Evolutionary conservation across 148 eudicot genomes (phyloP).

Genomic region (Nyssa sinensis): DNA sequence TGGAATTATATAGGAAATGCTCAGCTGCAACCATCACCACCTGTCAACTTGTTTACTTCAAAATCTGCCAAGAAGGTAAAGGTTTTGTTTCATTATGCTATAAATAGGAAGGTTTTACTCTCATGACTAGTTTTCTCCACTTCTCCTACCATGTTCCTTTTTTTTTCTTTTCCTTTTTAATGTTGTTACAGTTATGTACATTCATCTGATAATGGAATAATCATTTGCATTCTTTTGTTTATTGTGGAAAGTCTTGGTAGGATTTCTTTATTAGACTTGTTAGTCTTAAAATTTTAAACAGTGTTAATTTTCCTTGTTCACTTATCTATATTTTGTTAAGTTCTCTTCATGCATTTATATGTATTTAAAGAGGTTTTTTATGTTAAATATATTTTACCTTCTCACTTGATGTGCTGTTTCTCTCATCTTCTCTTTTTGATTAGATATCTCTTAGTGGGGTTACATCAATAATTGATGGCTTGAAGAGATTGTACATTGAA

Average conservation of each 20-base stretch:
- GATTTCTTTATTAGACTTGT: not conserved
- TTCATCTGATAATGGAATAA: too few species aligned
- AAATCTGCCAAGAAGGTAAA: slow-evolving; percentile 63
- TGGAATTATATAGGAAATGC: slow-evolving; percentile 45
- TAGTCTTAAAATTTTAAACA: not conserved
- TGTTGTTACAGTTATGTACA: too few species aligned
- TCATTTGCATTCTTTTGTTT: not conserved
- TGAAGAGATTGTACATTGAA: slow-evolving; percentile 76
- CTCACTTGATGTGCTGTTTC: slow-evolving; percentile 1
- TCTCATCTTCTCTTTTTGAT: slow-evolving; percentile 1
- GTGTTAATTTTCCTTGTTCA: too few species aligned
- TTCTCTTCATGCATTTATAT: not conserved
- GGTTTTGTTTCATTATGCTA: not conserved
- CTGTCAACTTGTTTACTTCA: slow-evolving; percentile 45
- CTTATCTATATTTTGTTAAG: not conserved
- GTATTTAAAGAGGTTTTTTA: not conserved
- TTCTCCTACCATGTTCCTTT: slow-evolving; percentile 6
- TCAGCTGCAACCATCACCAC: slow-evolving; percentile 27
- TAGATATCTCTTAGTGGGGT: slow-evolving; percentile 55
- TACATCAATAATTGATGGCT: slow-evolving; percentile 84
- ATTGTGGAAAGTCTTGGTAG: not conserved
- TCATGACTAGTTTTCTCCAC: not conserved
- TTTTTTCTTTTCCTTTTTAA: not conserved
- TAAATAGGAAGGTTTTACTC: not conserved
- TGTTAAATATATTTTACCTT: not conserved